phyloP scores from a whole-genome alignment of 2,329 filamentous ascomycete genomes.

The Parascedosporium putredinis region DNA sequence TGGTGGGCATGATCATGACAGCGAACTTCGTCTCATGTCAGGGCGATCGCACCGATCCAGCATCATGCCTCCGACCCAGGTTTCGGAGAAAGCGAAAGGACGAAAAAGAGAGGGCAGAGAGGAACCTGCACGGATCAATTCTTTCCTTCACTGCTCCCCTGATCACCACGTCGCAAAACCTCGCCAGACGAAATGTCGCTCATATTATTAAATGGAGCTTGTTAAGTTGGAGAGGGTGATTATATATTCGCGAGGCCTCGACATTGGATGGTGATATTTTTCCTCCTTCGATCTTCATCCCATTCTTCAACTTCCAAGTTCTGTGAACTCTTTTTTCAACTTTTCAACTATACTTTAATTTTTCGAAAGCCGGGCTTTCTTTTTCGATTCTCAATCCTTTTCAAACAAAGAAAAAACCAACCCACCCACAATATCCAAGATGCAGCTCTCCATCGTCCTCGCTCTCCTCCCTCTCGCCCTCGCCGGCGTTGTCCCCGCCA shows the following conservation, averaged over 20 bases:
- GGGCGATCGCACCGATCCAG: slow-evolving; percentile 1
- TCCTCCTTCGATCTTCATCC: not conserved
- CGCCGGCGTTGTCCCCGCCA: slow-evolving; percentile 8
- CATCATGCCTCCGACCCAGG: slow-evolving; percentile 3
- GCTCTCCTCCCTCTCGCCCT: slow-evolving; percentile 5
- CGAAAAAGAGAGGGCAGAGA: too few relatives aligned
- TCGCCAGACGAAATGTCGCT: too few relatives aligned
- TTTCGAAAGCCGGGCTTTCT: slow-evolving; percentile 3
- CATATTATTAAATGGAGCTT: too few relatives aligned
- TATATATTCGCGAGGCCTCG: too few relatives aligned
- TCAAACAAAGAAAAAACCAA: not conserved
- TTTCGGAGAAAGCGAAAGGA: not conserved
- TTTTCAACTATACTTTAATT: not conserved
- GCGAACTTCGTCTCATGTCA: not conserved
- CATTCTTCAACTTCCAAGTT: not conserved
- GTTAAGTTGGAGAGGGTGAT: too few relatives aligned
- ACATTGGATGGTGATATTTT: not conserved
- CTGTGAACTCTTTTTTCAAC: not conserved
- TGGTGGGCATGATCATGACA: not conserved
- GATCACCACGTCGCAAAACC: too few relatives aligned
- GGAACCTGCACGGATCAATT: too few relatives aligned
- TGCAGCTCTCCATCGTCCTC: slow-evolving; percentile 5
- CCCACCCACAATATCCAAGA: not conserved
- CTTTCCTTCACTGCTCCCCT: not conserved
- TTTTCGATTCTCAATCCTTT: not conserved